phyloP scores from a whole-genome alignment of 345 rosid genomes.

The Pugionium dolabratum region DNA sequence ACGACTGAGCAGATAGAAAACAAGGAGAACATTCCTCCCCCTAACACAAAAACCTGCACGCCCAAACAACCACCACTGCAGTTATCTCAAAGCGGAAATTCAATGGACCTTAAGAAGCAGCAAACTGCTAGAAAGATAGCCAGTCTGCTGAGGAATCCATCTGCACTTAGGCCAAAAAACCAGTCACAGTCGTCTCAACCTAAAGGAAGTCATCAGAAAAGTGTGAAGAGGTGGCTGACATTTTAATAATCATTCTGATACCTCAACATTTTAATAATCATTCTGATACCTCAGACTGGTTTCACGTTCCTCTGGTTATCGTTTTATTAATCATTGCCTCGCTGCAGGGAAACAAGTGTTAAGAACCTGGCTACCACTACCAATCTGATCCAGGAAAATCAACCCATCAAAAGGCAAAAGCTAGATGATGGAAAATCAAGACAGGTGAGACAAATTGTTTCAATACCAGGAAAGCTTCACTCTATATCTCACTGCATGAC shows the following conservation, averaged over 20 bases:
- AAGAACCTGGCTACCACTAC: conserved; percentile 48
- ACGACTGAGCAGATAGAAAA: conserved; percentile 23
- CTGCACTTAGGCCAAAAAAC: conserved; percentile 45
- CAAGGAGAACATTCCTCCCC: conserved; percentile 49
- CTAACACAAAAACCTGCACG: conserved; percentile 49
- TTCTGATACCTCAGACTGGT: conserved; percentile 1
- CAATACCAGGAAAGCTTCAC: neutral
- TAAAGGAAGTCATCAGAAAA: conserved; percentile 45
- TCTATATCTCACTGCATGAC: conserved; percentile 8
- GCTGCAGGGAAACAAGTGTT: conserved; percentile 46
- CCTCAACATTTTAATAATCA: neutral
- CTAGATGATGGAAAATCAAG: conserved; percentile 87
- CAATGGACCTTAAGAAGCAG: conserved; percentile 58
- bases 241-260: neutral
- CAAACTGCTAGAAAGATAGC: conserved; percentile 66
- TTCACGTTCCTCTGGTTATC: conserved; percentile 12
- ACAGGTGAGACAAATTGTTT: conserved; percentile 54
- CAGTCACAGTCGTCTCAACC: conserved; percentile 56
- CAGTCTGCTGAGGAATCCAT: conserved; percentile 56
- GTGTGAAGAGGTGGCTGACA: conserved; percentile 46
- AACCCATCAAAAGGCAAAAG: conserved; percentile 94
- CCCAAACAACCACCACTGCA: conserved; percentile 40
- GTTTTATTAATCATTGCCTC: conserved; percentile 2
- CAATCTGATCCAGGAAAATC: conserved; percentile 76
- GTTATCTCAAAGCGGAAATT: conserved; percentile 27